These are phyloP conservation scores for Hibiscus syriacus DNA, from an alignment of 345 rosid genomes.

Conservation along the genomic window DNA sequence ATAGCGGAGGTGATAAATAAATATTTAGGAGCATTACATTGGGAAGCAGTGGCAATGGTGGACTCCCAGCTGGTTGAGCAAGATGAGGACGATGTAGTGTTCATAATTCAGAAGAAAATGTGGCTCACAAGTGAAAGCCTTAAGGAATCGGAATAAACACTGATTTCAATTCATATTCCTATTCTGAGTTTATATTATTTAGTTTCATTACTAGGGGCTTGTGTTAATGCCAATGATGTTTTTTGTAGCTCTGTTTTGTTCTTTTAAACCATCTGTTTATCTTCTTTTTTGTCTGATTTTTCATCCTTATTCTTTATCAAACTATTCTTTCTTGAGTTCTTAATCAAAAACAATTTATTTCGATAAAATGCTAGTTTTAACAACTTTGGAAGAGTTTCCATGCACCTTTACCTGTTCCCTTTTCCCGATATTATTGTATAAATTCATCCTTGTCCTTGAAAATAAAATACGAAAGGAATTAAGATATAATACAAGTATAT, in stretches of 20 bases:
- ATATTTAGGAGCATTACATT: constrained; percentile 61
- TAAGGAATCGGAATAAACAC: constrained; percentile 46
- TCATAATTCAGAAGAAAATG: constrained; percentile 68
- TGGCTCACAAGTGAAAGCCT: constrained; percentile 81
- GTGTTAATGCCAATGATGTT: neutral
- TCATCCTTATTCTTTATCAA: too few relatives aligned
- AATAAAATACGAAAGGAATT: too few relatives aligned
- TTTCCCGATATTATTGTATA: too few relatives aligned
- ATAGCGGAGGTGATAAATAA: constrained; percentile 57
- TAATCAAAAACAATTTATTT: too few relatives aligned
- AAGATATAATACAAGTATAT: too few relatives aligned
- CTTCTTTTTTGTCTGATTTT: too few relatives aligned
- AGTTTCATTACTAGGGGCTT: neutral
- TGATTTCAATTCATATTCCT: neutral
- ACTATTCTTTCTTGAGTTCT: too few relatives aligned
- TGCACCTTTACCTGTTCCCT: too few relatives aligned
- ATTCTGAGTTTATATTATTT: too few relatives aligned
- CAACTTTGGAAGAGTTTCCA: too few relatives aligned
- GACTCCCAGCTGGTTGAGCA: constrained; percentile 45
- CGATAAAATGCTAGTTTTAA: too few relatives aligned
- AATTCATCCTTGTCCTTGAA: too few relatives aligned
- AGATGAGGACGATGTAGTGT: constrained; percentile 47
- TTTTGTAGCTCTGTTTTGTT: neutral
- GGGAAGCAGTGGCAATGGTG: constrained; percentile 60
- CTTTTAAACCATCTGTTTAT: neutral